A percentile compares a stretch with the other conserved stretches of the same genome.
phyloP scores from a whole-genome alignment of 1,284 basidiomycete species.

The Chalciporus piperatoides region DNA sequence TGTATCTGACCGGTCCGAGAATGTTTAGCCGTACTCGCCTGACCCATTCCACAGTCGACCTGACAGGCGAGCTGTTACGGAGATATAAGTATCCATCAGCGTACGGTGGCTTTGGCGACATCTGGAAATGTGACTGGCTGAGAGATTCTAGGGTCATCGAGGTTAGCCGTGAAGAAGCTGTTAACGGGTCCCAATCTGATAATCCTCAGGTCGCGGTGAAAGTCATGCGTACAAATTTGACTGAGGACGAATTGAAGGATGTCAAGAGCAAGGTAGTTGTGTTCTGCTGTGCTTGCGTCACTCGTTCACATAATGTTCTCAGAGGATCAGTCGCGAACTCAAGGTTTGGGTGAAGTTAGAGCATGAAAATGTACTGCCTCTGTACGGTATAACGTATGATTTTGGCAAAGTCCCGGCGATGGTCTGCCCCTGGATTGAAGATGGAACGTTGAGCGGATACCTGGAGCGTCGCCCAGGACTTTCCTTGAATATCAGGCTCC shows the following conservation, averaged over 20 bases:
- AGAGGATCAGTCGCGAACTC: conserved; percentile 23
- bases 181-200: too few relatives aligned
- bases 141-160: conserved; percentile 14
- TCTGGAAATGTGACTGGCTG: conserved; percentile 27
- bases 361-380: conserved; percentile 24
- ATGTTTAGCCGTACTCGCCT: background rate
- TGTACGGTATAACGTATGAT: conserved; percentile 24
- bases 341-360: conserved; percentile 23
- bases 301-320: background rate
- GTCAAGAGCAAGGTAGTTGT: conserved; percentile 14
- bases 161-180: conserved; percentile 6
- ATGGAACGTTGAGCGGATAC: conserved; percentile 20
- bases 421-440: conserved; percentile 26
- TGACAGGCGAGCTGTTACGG: conserved; percentile 16
- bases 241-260: conserved; percentile 1
- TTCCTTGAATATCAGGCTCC: background rate
- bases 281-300: background rate
- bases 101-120: conserved; percentile 27
- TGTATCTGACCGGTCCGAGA: background rate
- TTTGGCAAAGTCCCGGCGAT: conserved; percentile 25
- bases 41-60: conserved; percentile 12
- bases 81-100: conserved; percentile 25
- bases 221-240: conserved; percentile 21
- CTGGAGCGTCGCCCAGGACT: conserved; percentile 18
- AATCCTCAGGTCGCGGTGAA: conserved; percentile 24